Evolutionary conservation across 352 stramenopile genomes (phyloP).

Genomic region (Globisporangium carolinianum): DNA sequence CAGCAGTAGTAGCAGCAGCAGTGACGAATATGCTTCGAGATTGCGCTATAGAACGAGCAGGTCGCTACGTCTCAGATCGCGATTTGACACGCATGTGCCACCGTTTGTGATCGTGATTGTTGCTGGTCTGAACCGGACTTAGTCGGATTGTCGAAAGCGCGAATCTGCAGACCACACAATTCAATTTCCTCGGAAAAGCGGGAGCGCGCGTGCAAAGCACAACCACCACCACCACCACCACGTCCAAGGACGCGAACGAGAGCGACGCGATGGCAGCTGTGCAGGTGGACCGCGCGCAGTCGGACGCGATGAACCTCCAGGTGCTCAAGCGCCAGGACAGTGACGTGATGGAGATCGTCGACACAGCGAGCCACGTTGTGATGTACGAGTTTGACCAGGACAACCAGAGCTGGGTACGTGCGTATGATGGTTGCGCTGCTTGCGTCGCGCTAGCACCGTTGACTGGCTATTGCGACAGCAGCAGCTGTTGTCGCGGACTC

Average conservation of each 20-base stretch:
- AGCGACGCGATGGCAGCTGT: constrained; percentile 29
- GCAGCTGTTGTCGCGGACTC: background rate
- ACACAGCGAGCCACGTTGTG: constrained; percentile 80
- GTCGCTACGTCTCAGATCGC: no score
- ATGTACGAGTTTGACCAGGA: constrained; percentile 86
- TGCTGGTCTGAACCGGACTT: background rate
- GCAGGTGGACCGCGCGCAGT: constrained; percentile 74
- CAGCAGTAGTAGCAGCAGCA: background rate
- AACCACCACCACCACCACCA: background rate
- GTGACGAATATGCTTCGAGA: no score
- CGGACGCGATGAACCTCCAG: constrained; percentile 83
- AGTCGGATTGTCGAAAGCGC: background rate
- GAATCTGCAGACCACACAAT: constrained; percentile 4
- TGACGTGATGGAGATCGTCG: constrained; percentile 75
- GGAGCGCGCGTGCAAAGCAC: background rate
- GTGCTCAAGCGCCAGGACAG: constrained; percentile 80
- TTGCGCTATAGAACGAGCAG: no score
- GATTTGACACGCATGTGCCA: no score
- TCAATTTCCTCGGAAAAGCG: constrained; percentile 2
- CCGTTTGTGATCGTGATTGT: background rate
- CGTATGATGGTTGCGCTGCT: background rate
- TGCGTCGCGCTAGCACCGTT: background rate
- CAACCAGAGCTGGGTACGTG: constrained; percentile 74
- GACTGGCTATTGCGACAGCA: background rate
- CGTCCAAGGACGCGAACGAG: no score